phyloP scores from a whole-genome alignment of 2,329 filamentous ascomycete species.

The Elsinoe batatas region DNA sequence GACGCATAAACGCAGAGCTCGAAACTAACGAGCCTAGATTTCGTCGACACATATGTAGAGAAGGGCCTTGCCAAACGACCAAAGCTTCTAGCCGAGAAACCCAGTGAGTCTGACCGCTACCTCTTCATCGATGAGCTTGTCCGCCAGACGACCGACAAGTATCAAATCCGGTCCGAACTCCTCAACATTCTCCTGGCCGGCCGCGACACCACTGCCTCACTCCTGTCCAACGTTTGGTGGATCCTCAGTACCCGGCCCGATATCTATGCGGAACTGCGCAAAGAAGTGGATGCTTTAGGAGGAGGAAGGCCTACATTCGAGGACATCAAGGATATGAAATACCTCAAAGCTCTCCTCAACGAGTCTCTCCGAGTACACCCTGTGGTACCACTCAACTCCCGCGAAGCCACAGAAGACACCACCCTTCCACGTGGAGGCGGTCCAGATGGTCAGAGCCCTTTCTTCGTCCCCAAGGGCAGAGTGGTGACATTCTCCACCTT shows the following conservation, averaged over 20 bases:
- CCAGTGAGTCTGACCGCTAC: conserved; percentile 30
- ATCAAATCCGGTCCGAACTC: conserved; percentile 39
- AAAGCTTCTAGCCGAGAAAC: conserved; percentile 25
- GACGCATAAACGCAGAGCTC: neutral
- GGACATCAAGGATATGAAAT: conserved; percentile 28
- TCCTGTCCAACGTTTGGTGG: conserved; percentile 39
- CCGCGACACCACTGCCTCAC: conserved; percentile 45
- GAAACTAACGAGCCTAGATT: conserved; percentile 25
- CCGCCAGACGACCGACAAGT: conserved; percentile 36
- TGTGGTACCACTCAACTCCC: conserved; percentile 68
- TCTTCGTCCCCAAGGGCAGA: conserved; percentile 58
- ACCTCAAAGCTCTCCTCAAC: conserved; percentile 53
- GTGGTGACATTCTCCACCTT: conserved; percentile 58
- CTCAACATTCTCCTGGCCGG: conserved; percentile 45
- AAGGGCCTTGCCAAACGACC: conserved; percentile 30
- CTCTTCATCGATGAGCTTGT: conserved; percentile 42
- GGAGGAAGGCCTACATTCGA: conserved; percentile 36
- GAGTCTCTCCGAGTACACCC: conserved; percentile 73
- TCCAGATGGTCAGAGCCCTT: conserved; percentile 43
- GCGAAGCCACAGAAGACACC: conserved; percentile 61
- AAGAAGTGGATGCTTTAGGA: conserved; percentile 22
- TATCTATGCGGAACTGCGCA: conserved; percentile 23
- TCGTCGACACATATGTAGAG: conserved; percentile 41
- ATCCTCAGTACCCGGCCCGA: conserved; percentile 24
- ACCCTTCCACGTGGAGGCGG: conserved; percentile 59